Evolutionary conservation across 202 grass and related monocot genomes (phyloP).

Genomic region (Digitaria exilis): DNA sequence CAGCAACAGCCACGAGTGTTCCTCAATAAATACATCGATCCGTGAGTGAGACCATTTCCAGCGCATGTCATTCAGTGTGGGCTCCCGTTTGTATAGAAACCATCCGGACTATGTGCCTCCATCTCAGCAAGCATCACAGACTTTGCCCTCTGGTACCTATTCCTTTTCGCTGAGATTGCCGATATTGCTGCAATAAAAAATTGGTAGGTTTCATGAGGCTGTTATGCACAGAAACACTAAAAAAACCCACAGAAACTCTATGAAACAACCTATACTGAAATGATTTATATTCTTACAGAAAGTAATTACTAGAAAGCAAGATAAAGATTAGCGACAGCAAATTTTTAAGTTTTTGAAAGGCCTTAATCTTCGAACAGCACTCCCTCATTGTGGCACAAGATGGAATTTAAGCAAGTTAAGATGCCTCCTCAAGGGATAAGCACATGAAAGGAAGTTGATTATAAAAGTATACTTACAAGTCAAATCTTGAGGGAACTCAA

Average conservation of each 20-base stretch:
- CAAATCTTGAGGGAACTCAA: constrained; percentile 95
- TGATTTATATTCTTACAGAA: background rate
- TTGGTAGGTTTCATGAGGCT: too few species aligned
- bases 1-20: constrained; percentile 10
- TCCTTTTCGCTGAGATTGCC: constrained; percentile 86
- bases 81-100: constrained; percentile 58
- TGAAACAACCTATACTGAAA: background rate
- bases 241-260: background rate
- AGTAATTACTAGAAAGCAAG: background rate
- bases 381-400: background rate
- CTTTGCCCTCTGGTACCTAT: constrained; percentile 90
- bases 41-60: background rate
- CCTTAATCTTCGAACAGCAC: background rate
- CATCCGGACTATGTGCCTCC: constrained; percentile 72
- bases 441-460: background rate
- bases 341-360: background rate
- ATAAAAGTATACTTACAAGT: constrained; percentile 63
- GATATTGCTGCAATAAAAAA: constrained; percentile 67
- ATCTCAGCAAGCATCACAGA: constrained; percentile 93
- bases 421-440: background rate
- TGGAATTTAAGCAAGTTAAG: background rate
- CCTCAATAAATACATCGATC: constrained; percentile 1
- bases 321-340: background rate
- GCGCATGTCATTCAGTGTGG: constrained; percentile 21
- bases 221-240: background rate